Evolutionary conservation across 106 monocot genomes (phyloP), one percentile per base, ranked within the genome.

Genomic region (Narthecium ossifragum): DNA sequence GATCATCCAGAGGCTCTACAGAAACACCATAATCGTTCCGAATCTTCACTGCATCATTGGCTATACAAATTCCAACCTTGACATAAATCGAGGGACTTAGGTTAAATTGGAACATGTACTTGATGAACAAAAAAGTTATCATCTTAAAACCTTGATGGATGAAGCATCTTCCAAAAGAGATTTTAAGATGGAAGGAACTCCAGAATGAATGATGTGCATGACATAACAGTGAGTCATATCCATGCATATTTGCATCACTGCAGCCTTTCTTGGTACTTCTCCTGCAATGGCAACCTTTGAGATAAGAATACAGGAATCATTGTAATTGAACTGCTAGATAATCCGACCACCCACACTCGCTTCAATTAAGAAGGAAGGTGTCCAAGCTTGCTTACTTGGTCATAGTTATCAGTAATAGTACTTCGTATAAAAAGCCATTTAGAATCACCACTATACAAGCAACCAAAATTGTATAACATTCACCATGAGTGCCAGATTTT

Each of bases 161-260:
- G 80, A 90, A 26, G 25, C 23, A 68, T 90, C 83, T 36, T 83
- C 90, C 67, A 96, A 60, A 51, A 96, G 52, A 54, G 66, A 80
- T 53, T 77, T 80, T 28, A 96, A 53, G 37, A 28, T 50, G 37
- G 80, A 63, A 55, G 94, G 86, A 57, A 96, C 81, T 46, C 94
- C 94, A 69, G 83, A 80, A 69, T 96, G 81, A 66, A 84, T 70
- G 4, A 86, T 81, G 34, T 96, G 94, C 72, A 96, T 75, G 25
- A 96, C 80, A 71, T 80, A 84, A 64, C 94, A 96, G 23, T 54
- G 58, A 57, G 62, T 36, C 27, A 21, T 74, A 37, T 84, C 86
- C 58, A 81, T 55, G 61, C 94, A 96, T 62, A 96, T 72, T 60
- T 96, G 94, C 83, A 96, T 76, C 34, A 96, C 77, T 59, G 94